These are phyloP conservation scores for Physocladia obscura DNA, from an alignment of 192 early-diverging fungal species.

Conservation along the genomic window DNA sequence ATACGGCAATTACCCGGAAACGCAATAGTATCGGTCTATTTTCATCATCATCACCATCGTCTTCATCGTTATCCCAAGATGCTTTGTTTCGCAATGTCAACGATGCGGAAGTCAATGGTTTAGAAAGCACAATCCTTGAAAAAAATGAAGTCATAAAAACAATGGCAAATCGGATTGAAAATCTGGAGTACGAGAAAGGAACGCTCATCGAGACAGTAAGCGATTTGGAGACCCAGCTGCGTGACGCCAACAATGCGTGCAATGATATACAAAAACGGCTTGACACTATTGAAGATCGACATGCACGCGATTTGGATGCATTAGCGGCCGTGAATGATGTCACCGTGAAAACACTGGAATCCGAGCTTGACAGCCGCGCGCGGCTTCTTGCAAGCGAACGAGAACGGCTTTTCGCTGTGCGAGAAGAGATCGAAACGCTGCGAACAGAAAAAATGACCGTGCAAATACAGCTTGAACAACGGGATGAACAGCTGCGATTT, in stretches of 20 bases:
- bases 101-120: conserved; percentile 6
- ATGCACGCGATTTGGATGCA: conserved; percentile 11
- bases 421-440: conserved; percentile 22
- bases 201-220: not conserved
- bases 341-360: conserved; percentile 25
- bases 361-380: conserved; percentile 22
- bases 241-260: conserved; percentile 1
- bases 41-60: not conserved
- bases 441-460: conserved; percentile 7
- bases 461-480: conserved; percentile 19
- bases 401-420: conserved; percentile 5
- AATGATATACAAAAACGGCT: conserved; percentile 14
- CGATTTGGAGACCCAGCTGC: not conserved
- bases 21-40: not conserved
- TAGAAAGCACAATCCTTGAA: conserved; percentile 7
- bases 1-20: not conserved
- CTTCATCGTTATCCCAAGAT: not conserved
- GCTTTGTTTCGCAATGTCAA: not conserved
- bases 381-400: conserved; percentile 4
- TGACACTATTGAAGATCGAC: not conserved
- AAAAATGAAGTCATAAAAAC: not conserved
- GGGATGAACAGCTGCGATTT: not conserved
- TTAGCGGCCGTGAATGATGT: conserved; percentile 24
- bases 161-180: not conserved
- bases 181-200: not conserved